Conservation (phyloP, 345 rosid species). For the Corymbia maculata region DNA sequence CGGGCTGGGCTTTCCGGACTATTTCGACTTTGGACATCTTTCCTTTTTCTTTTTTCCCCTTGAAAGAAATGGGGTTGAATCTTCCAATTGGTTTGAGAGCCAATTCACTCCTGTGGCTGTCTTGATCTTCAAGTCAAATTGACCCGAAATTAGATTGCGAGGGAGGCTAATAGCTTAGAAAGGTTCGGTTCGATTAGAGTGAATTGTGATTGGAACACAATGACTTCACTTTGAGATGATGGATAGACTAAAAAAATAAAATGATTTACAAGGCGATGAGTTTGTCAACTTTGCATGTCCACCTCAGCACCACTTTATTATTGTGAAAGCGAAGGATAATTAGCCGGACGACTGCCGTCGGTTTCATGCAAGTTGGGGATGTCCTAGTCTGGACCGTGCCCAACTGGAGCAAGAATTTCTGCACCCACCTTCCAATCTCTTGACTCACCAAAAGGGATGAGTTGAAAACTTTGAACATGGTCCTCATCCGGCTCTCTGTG, state of each 20-base stretch:
- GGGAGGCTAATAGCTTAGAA: not conserved
- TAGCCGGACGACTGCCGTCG: not conserved
- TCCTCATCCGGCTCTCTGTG: not conserved
- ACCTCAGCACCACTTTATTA: not conserved
- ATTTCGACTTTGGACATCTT: not conserved
- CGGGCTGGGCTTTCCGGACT: not conserved
- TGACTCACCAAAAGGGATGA: not conserved
- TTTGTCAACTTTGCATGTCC: fast-evolving
- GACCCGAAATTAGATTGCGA: not conserved
- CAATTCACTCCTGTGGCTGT: fast-evolving
- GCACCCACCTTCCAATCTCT: not conserved
- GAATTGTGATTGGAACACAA: fast-evolving
- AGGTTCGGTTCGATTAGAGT: not conserved
- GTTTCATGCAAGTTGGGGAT: not conserved
- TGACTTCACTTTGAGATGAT: fast-evolving
- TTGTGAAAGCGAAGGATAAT: not conserved
- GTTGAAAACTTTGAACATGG: not conserved
- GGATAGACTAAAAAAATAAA: not conserved
- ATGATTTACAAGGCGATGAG: not conserved
- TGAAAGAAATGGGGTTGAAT: not conserved
- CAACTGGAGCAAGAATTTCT: not conserved
- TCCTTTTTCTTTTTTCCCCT: not conserved
- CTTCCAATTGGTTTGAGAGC: not conserved
- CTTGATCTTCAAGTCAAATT: not conserved
- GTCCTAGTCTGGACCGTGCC: not conserved